Percentiles rank a stretch among this genome's conserved stretches.
phyloP scores from a whole-genome alignment of 2,329 filamentous ascomycete genomes.

The Claviceps cyperi region DNA sequence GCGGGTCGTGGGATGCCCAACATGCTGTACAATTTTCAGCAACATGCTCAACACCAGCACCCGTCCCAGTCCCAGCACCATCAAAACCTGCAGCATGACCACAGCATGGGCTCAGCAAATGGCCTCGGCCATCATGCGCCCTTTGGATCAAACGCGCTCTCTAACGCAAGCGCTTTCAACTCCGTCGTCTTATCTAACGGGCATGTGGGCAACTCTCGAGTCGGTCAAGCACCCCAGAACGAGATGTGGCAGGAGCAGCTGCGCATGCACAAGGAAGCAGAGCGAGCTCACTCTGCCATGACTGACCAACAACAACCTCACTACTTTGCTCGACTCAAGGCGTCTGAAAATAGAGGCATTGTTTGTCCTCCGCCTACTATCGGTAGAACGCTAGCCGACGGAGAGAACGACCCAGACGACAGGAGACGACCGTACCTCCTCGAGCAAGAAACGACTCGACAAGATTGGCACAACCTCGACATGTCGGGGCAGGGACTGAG shows the following conservation, averaged over 20 bases:
- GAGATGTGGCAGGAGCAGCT: constrained; percentile 84
- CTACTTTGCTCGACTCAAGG: constrained; percentile 59
- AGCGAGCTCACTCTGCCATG: constrained; percentile 58
- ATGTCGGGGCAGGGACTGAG: constrained; percentile 91
- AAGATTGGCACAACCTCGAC: constrained; percentile 88
- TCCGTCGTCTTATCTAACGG: constrained; percentile 42
- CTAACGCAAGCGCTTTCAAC: constrained; percentile 48
- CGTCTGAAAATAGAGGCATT: constrained; percentile 54
- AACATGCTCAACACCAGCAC: constrained; percentile 45
- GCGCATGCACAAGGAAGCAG: constrained; percentile 63
- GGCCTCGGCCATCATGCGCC: constrained; percentile 31
- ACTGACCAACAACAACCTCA: constrained; percentile 49
- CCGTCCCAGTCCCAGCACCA: constrained; percentile 52
- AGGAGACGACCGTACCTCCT: constrained; percentile 49
- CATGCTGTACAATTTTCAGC: constrained; percentile 57
- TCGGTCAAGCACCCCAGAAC: constrained; percentile 36
- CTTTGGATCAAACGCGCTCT: constrained; percentile 32
- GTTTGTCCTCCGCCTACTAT: constrained; percentile 36
- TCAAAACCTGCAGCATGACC: constrained; percentile 43
- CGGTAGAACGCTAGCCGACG: constrained; percentile 31
- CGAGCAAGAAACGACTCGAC: constrained; percentile 50
- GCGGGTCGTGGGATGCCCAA: constrained; percentile 41
- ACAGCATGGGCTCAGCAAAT: constrained; percentile 38
- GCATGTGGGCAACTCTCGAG: constrained; percentile 32
- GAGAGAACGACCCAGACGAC: constrained; percentile 41